Conservation (phyloP, 257 asterid species). For the Solanum dulcamara region DNA sequence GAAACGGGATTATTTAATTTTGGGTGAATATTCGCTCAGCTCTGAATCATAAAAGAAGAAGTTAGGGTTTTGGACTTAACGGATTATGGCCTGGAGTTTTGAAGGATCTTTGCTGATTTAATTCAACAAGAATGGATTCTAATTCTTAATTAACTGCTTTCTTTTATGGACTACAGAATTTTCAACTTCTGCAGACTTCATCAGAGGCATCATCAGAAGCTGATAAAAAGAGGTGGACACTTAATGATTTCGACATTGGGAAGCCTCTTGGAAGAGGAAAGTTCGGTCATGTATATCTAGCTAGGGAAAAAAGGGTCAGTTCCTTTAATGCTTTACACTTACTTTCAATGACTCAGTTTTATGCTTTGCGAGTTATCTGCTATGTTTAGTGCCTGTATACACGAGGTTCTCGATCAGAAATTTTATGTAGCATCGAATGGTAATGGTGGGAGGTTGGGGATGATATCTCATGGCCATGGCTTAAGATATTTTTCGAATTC, state of each 20-base stretch:
- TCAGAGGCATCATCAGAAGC: slow-evolving; percentile 37
- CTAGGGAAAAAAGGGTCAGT: slow-evolving; percentile 69
- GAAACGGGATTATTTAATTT: neutral
- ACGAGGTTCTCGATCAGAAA: neutral
- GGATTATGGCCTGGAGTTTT: neutral
- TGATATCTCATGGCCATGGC: neutral
- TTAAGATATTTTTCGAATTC: neutral
- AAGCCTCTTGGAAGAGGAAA: slow-evolving; percentile 93
- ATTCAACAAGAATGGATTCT: neutral
- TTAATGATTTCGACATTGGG: slow-evolving; percentile 72
- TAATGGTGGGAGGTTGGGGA: neutral
- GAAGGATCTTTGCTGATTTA: neutral
- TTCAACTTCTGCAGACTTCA: slow-evolving; percentile 25
- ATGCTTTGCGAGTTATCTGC: neutral
- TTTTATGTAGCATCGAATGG: neutral
- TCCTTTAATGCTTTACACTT: neutral
- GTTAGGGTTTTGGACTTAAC: neutral
- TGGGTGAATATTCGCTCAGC: too few species aligned
- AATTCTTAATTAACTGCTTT: neutral
- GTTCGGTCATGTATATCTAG: slow-evolving; percentile 84
- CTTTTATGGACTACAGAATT: neutral
- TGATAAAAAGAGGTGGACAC: slow-evolving; percentile 64
- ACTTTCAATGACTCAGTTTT: neutral
- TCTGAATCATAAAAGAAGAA: neutral
- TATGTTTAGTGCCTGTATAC: neutral